phyloP scores from a whole-genome alignment of 306 rosid species.

The Malus sylvestris region DNA sequence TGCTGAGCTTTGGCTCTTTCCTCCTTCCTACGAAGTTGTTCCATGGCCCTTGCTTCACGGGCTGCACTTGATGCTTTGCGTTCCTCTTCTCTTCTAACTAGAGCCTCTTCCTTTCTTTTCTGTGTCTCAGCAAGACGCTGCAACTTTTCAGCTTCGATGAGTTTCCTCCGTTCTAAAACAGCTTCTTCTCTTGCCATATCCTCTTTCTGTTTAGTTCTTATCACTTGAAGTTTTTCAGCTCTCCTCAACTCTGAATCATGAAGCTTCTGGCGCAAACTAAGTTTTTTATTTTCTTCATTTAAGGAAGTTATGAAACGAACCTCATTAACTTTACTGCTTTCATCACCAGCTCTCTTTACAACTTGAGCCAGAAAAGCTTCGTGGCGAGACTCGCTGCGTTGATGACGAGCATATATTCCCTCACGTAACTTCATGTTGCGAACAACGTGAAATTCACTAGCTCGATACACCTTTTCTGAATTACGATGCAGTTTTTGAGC shows the following conservation, averaged over 20 bases:
- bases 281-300: slow-evolving; percentile 89
- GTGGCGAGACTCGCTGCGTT: slow-evolving; percentile 91
- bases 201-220: slow-evolving; percentile 91
- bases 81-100: slow-evolving; percentile 92
- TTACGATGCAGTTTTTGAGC: slow-evolving; percentile 92
- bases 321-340: slow-evolving; percentile 97
- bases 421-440: slow-evolving; percentile 88
- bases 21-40: slow-evolving; percentile 92
- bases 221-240: slow-evolving; percentile 94
- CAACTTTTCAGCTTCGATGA: slow-evolving; percentile 92
- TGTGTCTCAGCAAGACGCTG: slow-evolving; percentile 98
- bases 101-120: slow-evolving; percentile 96
- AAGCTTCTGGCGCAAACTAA: slow-evolving; percentile 86
- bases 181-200: slow-evolving; percentile 99
- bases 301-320: slow-evolving; percentile 94
- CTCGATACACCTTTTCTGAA: slow-evolving; percentile 82
- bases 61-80: slow-evolving; percentile 99
- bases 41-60: slow-evolving; percentile 90
- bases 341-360: slow-evolving; percentile 97
- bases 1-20: slow-evolving; percentile 98
- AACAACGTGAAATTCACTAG: slow-evolving; percentile 86
- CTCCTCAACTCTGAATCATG: slow-evolving; percentile 96
- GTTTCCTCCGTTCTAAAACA: slow-evolving; percentile 84
- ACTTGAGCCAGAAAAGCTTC: slow-evolving; percentile 98
- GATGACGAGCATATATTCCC: slow-evolving; percentile 98